phyloP scores from a whole-genome alignment of 2,329 filamentous ascomycete genomes.

The Alternaria gaisen region DNA sequence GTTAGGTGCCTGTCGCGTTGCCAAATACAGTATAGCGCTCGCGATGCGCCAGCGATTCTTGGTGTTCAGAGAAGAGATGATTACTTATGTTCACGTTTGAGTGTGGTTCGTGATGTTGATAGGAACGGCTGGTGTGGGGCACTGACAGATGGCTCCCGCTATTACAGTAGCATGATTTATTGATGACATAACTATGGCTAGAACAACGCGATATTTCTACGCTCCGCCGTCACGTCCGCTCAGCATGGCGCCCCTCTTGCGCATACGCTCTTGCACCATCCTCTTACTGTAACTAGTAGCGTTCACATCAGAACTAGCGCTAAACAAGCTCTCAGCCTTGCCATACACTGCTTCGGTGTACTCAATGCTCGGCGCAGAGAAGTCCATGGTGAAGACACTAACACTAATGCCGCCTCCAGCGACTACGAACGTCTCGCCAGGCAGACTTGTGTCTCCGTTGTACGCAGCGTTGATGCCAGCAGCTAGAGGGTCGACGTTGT shows the following conservation, averaged over 20 bases:
- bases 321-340: slow-evolving; percentile 25
- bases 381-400: slow-evolving; percentile 61
- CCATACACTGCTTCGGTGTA: slow-evolving; percentile 34
- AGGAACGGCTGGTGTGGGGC: neutral
- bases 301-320: slow-evolving; percentile 7
- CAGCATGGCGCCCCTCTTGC: slow-evolving; percentile 23
- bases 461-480: slow-evolving; percentile 62
- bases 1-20: slow-evolving; percentile 21
- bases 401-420: slow-evolving; percentile 55
- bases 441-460: slow-evolving; percentile 62
- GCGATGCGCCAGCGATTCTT: neutral
- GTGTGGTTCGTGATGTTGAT: neutral
- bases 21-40: slow-evolving; percentile 4
- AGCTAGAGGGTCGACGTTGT: slow-evolving; percentile 58
- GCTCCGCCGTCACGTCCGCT: slow-evolving; percentile 13
- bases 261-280: slow-evolving; percentile 29
- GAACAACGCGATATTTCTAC: neutral
- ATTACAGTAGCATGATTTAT: neutral
- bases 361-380: slow-evolving; percentile 55
- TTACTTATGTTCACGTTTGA: slow-evolving; percentile 4
- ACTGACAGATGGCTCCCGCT: neutral
- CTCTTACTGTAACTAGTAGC: slow-evolving; percentile 27
- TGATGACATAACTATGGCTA: slow-evolving; percentile 8
- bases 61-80: neutral
- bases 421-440: slow-evolving; percentile 61